Base-by-base conservation (phyloP, 352 stramenopile species). In the Phytopythium kandeliae region DNA sequence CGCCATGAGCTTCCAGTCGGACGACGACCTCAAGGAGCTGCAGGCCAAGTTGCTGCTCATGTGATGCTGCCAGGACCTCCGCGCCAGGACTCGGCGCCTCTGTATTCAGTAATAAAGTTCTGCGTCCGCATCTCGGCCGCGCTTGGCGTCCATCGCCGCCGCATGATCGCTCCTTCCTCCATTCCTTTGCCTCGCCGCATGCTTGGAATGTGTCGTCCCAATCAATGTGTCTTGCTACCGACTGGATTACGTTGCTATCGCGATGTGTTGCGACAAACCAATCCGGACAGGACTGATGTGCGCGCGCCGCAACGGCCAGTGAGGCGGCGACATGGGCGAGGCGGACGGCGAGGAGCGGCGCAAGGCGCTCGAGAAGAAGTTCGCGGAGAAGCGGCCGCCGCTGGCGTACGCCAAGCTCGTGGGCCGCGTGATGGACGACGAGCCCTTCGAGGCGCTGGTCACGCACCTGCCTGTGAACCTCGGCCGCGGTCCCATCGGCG, bases 371-470 rank as follows among this genome's bases (percentile, higher is more conserved):
- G 82, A 92, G 74, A 77, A 78, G 53, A 78, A 84, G 57, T 92
- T 90, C 54, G 59, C 80, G 37, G 77, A 86, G 63, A 81, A 72
- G 38, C 83, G 83, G 9, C 83, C 83, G 48, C 76, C 83, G 36
- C 71, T 93, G 45, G 83, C 83, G 48, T 93, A 88, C 52, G 83
- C 83, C 45, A 92, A 92, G 58, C 65, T 93, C 10, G 67, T 54
- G 24, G 83, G 83, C 2, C 74, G 72, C 22, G 53, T 89, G 21
- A 55, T 69, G 15, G 83, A 86, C 13, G 73, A 89, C 48, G 46
- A 62, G 50, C 63, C 71, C 25, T 91, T 90, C 33, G 80, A 93
- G 49, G 82, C 80, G 63, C 65, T 92, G 19, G 56, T 93, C 38
- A 93, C 83, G 44, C 75, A 89, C 40, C 55, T 93, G 50, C 82